Evolutionary conservation across 2,329 filamentous ascomycete genomes (phyloP).

Genomic region (Penicillium brevicompactum): DNA sequence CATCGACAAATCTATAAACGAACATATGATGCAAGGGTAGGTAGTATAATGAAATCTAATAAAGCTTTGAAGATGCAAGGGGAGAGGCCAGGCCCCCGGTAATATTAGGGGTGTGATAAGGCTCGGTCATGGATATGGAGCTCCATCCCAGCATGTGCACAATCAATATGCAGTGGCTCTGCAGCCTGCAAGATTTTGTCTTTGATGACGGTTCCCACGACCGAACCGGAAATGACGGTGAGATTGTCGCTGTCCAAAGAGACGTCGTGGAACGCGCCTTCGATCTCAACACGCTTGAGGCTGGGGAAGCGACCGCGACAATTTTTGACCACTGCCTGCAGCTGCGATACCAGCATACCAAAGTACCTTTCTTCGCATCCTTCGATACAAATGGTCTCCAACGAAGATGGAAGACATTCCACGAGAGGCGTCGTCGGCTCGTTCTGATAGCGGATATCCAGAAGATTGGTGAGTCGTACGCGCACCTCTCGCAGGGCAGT

Average conservation of each 20-base stretch:
- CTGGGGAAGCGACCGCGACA: conserved; percentile 19
- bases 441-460: conserved; percentile 30
- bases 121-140: conserved; percentile 29
- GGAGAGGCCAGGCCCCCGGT: background rate
- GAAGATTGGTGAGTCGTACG: conserved; percentile 34
- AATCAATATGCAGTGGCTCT: conserved; percentile 24
- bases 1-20: background rate
- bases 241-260: conserved; percentile 24
- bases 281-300: conserved; percentile 25
- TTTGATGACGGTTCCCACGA: conserved; percentile 18
- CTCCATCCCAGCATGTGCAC: conserved; percentile 23
- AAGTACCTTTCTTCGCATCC: conserved; percentile 30
- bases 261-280: conserved; percentile 31
- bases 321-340: conserved; percentile 24
- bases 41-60: conserved; percentile 4
- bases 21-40: background rate
- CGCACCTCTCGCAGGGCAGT: conserved; percentile 29
- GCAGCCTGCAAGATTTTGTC: conserved; percentile 25
- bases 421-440: conserved; percentile 27
- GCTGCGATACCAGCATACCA: conserved; percentile 27
- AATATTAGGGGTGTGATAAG: background rate
- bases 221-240: background rate
- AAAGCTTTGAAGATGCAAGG: background rate
- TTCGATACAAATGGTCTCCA: conserved; percentile 31
- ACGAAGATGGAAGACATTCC: conserved; percentile 24